Percentiles rank a stretch among this genome's conserved stretches.
Evolutionary conservation across 352 stramenopile genomes (phyloP).

Genomic region (Phytophthora europaea): DNA sequence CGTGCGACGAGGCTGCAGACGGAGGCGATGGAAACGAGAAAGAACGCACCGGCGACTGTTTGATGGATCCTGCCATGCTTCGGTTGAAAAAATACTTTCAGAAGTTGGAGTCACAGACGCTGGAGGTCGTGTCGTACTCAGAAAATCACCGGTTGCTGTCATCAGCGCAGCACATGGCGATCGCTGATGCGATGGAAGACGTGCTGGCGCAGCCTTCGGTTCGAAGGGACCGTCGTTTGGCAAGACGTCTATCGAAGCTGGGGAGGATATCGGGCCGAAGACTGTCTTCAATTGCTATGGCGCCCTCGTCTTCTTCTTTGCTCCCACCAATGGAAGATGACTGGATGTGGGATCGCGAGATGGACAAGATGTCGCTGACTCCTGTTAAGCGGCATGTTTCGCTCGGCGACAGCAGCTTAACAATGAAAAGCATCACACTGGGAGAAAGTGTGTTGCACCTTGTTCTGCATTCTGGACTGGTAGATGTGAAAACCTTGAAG

Average conservation of each 20-base stretch:
- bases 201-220: conserved; percentile 70
- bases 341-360: conserved; percentile 60
- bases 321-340: conserved; percentile 56
- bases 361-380: conserved; percentile 49
- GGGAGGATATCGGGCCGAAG: conserved; percentile 61
- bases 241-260: conserved; percentile 67
- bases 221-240: conserved; percentile 69
- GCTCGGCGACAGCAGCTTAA: conserved; percentile 15
- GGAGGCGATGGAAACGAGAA: conserved; percentile 16
- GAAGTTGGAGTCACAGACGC: conserved; percentile 55
- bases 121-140: conserved; percentile 72
- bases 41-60: conserved; percentile 25
- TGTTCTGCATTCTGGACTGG: conserved; percentile 53
- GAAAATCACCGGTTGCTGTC: conserved; percentile 75
- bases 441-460: conserved; percentile 53
- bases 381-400: conserved; percentile 44
- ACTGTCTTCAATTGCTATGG: conserved; percentile 51
- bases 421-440: conserved; percentile 35
- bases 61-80: conserved; percentile 42
- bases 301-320: conserved; percentile 41
- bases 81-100: conserved; percentile 64
- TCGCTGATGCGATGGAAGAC: conserved; percentile 83
- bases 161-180: conserved; percentile 66
- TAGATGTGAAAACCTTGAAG: conserved; percentile 46
- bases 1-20: background rate